phyloP scores from a whole-genome alignment of 352 stramenopile species.

The Salisapilia sapeloensis region DNA sequence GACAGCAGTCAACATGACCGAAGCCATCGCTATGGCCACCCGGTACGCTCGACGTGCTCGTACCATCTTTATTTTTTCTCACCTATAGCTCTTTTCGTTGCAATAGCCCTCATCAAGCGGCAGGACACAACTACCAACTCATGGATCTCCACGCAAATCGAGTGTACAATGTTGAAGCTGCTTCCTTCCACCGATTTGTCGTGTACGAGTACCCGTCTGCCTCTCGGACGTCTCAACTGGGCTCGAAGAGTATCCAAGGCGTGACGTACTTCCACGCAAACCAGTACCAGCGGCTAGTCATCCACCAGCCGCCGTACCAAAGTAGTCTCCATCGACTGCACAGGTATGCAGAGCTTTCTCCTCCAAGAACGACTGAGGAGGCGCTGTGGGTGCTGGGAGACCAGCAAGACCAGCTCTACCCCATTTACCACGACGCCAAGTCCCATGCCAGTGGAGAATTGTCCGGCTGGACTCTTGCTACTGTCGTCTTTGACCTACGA shows the following conservation, averaged over 20 bases:
- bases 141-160: constrained; percentile 27
- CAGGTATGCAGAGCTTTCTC: constrained; percentile 29
- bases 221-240: constrained; percentile 1
- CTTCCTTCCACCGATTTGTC: constrained; percentile 30
- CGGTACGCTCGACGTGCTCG: too few species aligned
- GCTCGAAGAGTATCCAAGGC: constrained; percentile 7
- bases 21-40: constrained; percentile 39
- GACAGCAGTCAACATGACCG: constrained; percentile 12
- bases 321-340: constrained; percentile 49
- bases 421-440: constrained; percentile 40
- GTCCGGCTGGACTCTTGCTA: constrained; percentile 54
- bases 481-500: constrained; percentile 40
- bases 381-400: constrained; percentile 44
- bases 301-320: constrained; percentile 36
- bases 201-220: constrained; percentile 17
- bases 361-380: constrained; percentile 17
- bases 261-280: constrained; percentile 50
- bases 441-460: constrained; percentile 40
- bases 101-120: constrained; percentile 22
- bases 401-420: constrained; percentile 32
- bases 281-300: constrained; percentile 49
- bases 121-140: constrained; percentile 65
- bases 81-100: too few species aligned
- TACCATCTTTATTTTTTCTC: too few species aligned
- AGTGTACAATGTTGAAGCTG: constrained; percentile 55